Evolutionary conservation across 2,329 filamentous ascomycete genomes (phyloP).

Genomic region (Diaporthe caulivora): DNA sequence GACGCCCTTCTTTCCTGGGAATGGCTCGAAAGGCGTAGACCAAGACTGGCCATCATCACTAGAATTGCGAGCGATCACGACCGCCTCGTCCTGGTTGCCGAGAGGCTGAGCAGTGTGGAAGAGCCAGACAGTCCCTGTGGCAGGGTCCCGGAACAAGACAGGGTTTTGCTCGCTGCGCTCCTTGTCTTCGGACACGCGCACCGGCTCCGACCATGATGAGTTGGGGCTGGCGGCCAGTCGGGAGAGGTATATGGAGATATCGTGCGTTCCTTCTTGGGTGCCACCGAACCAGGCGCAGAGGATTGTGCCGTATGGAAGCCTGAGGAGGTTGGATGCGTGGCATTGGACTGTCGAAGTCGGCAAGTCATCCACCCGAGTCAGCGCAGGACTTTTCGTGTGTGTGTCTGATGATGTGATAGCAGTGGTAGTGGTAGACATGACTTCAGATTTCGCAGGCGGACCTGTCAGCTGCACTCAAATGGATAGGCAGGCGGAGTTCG

Average conservation of each 20-base stretch:
- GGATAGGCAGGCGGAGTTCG: background rate
- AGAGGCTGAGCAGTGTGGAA: conserved; percentile 59
- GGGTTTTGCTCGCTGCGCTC: conserved; percentile 60
- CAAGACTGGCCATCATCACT: conserved; percentile 52
- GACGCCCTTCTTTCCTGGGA: conserved; percentile 50
- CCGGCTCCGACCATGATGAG: conserved; percentile 48
- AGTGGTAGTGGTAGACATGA: conserved; percentile 15
- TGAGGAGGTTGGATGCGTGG: conserved; percentile 59
- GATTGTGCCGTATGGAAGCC: conserved; percentile 54
- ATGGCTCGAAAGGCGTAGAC: conserved; percentile 49
- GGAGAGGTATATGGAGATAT: conserved; percentile 58
- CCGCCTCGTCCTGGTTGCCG: conserved; percentile 57
- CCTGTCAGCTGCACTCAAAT: background rate
- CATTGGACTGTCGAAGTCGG: conserved; percentile 56
- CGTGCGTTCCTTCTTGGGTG: conserved; percentile 57
- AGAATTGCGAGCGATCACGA: conserved; percentile 53
- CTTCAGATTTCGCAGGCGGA: background rate
- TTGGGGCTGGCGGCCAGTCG: conserved; percentile 47
- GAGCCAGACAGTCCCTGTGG: conserved; percentile 51
- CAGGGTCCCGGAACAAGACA: conserved; percentile 50
- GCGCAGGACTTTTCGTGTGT: background rate
- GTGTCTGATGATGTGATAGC: conserved; percentile 2
- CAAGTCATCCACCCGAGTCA: conserved; percentile 40
- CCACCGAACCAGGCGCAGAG: conserved; percentile 60
- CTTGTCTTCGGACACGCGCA: conserved; percentile 53